Evolutionary conservation across 768 basidiomycete genomes (phyloP).

Genomic region (Lyophyllum semitale): DNA sequence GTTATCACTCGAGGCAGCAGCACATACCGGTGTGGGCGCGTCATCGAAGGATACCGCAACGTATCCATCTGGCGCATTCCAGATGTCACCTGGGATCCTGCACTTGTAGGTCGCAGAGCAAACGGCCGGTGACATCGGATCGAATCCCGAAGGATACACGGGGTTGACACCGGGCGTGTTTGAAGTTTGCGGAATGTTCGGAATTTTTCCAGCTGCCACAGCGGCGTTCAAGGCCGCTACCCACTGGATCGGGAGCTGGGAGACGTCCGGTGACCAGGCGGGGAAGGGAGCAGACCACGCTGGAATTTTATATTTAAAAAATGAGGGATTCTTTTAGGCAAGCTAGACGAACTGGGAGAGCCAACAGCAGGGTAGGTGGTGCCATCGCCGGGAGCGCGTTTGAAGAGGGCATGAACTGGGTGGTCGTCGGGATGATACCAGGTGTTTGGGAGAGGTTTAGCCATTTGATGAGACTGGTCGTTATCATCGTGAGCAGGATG

Average conservation of each 20-base stretch:
- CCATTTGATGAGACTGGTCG: slow-evolving; percentile 29
- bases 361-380: slow-evolving; percentile 56
- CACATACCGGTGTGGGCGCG: slow-evolving; percentile 58
- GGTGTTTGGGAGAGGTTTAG: slow-evolving; percentile 31
- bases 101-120: slow-evolving; percentile 84
- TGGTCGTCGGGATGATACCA: slow-evolving; percentile 72
- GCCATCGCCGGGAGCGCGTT: slow-evolving; percentile 53
- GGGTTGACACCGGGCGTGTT: slow-evolving; percentile 38
- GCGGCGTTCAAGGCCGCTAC: slow-evolving; percentile 67
- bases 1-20: not conserved
- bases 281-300: slow-evolving; percentile 74
- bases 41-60: slow-evolving; percentile 79
- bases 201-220: slow-evolving; percentile 71
- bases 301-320: slow-evolving; percentile 14
- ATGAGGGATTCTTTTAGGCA: not conserved
- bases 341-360: slow-evolving; percentile 47
- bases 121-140: slow-evolving; percentile 50
- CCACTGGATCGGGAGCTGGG: slow-evolving; percentile 68
- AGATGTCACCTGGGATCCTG: slow-evolving; percentile 58
- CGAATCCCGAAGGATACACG: slow-evolving; percentile 45
- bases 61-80: slow-evolving; percentile 74
- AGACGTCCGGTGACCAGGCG: slow-evolving; percentile 42
- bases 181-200: slow-evolving; percentile 58
- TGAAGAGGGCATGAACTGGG: slow-evolving; percentile 63
- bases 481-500: slow-evolving; percentile 25